These are phyloP conservation scores for Ramaria sp. DNA, from an alignment of 768 basidiomycete genomes.

Conservation along the genomic window DNA sequence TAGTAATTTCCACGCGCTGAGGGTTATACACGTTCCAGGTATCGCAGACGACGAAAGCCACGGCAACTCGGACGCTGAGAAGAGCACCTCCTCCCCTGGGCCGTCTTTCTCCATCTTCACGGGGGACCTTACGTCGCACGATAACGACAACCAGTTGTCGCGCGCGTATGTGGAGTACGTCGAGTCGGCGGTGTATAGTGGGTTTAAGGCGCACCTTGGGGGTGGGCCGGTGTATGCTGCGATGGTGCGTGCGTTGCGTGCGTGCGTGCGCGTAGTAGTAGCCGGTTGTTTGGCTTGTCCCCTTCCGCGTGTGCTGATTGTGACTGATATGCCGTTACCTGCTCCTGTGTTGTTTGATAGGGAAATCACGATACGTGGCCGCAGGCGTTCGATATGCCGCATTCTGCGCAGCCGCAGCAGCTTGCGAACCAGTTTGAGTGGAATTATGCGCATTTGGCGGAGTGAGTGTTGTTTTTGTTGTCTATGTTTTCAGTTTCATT, in stretches of 20 bases:
- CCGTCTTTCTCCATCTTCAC: slow-evolving; percentile 16
- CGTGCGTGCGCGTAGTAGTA: too few relatives aligned
- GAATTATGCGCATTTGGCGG: slow-evolving; percentile 7
- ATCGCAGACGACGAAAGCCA: background rate
- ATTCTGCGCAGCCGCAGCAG: slow-evolving; percentile 5
- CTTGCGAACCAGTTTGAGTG: slow-evolving; percentile 6
- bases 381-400: slow-evolving; percentile 8
- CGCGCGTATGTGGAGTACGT: slow-evolving; percentile 8
- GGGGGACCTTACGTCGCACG: slow-evolving; percentile 19
- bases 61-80: background rate
- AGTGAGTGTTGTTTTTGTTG: background rate
- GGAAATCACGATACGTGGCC: slow-evolving; percentile 11
- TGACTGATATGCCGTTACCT: too few relatives aligned
- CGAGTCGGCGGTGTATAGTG: slow-evolving; percentile 13
- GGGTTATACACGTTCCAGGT: too few relatives aligned
- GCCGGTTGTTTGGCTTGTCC: too few relatives aligned
- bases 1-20: too few relatives aligned
- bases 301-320: background rate
- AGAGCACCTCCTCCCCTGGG: slow-evolving; percentile 9
- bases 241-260: slow-evolving; percentile 12
- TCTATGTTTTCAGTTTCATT: background rate
- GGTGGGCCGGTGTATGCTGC: slow-evolving; percentile 17
- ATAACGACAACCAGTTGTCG: slow-evolving; percentile 16
- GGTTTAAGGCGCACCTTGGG: slow-evolving; percentile 15
- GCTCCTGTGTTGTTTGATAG: too few relatives aligned